Conservation (phyloP, 805 yeast species). For the Zygoascus bituminiphila region DNA sequence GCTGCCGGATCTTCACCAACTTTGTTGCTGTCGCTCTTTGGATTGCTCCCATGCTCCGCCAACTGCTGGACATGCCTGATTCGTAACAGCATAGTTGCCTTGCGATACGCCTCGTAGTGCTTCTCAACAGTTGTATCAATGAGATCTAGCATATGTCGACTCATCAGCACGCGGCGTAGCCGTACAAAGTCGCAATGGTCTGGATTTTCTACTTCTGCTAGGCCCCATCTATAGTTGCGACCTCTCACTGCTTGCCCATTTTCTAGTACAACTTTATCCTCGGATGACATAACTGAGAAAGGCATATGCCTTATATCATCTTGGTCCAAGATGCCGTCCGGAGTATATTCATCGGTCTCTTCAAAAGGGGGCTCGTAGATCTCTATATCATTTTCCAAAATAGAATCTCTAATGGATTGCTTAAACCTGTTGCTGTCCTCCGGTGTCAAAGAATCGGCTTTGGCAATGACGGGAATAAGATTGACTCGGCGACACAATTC, state of each 20-base stretch:
- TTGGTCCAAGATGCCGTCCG: slow-evolving; percentile 28
- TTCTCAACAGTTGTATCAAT: slow-evolving; percentile 70
- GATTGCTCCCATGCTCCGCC: neutral
- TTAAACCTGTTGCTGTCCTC: slow-evolving; percentile 63
- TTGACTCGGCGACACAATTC: slow-evolving; percentile 72
- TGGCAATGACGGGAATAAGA: slow-evolving; percentile 82
- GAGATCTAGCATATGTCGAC: slow-evolving; percentile 78
- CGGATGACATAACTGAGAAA: slow-evolving; percentile 48
- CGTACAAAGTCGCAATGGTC: slow-evolving; percentile 84
- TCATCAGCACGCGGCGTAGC: slow-evolving; percentile 68
- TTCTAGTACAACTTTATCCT: slow-evolving; percentile 51
- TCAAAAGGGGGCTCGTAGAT: slow-evolving; percentile 43
- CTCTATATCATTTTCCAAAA: slow-evolving; percentile 75
- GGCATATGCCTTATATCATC: slow-evolving; percentile 55
- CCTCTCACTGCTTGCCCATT: slow-evolving; percentile 57
- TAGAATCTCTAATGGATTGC: slow-evolving; percentile 58
- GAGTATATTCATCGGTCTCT: slow-evolving; percentile 50
- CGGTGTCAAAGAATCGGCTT: slow-evolving; percentile 76
- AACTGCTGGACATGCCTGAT: slow-evolving; percentile 10
- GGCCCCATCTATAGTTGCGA: slow-evolving; percentile 93
- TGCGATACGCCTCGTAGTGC: slow-evolving; percentile 72
- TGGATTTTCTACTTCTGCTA: slow-evolving; percentile 89
- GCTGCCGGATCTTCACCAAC: neutral
- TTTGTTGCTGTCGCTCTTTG: neutral
- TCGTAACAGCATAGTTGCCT: slow-evolving; percentile 21